phyloP scores from a whole-genome alignment of 495 filamentous ascomycete species.

The Penicillium riverlandense region DNA sequence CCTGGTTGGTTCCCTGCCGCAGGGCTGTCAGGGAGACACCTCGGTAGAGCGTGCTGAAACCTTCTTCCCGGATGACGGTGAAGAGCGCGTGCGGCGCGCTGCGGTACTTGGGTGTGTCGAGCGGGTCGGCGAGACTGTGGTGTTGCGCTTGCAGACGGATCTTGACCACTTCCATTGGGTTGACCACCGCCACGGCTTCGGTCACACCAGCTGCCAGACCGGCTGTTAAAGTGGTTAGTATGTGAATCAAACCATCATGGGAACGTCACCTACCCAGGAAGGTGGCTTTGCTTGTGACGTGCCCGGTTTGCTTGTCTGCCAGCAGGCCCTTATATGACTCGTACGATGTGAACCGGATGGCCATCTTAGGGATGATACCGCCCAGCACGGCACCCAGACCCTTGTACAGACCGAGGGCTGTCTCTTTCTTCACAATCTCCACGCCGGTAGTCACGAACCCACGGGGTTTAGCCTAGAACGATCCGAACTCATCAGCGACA shows the following conservation, averaged over 20 bases:
- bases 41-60: conserved; percentile 77
- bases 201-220: conserved; percentile 90
- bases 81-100: conserved; percentile 94
- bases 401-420: conserved; percentile 90
- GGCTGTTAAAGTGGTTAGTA: conserved; percentile 38
- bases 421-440: conserved; percentile 85
- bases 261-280: conserved; percentile 59
- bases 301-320: conserved; percentile 60
- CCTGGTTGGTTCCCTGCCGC: conserved; percentile 93
- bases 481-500: conserved; percentile 12
- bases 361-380: conserved; percentile 99
- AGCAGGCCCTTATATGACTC: conserved; percentile 87
- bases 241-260: neutral
- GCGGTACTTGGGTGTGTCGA: conserved; percentile 91
- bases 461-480: conserved; percentile 58
- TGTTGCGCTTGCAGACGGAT: conserved; percentile 96
- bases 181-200: conserved; percentile 92
- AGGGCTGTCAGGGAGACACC: conserved; percentile 90
- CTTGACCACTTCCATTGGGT: conserved; percentile 98
- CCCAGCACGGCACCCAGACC: conserved; percentile 92
- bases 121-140: conserved; percentile 87
- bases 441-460: conserved; percentile 82
- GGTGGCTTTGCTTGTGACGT: conserved; percentile 64
- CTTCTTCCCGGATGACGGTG: conserved; percentile 88
- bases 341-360: conserved; percentile 96